These are phyloP conservation scores for Cylindrotheca fusiformis DNA, from an alignment of 108 stramenopile genomes.

Conservation along the genomic window DNA sequence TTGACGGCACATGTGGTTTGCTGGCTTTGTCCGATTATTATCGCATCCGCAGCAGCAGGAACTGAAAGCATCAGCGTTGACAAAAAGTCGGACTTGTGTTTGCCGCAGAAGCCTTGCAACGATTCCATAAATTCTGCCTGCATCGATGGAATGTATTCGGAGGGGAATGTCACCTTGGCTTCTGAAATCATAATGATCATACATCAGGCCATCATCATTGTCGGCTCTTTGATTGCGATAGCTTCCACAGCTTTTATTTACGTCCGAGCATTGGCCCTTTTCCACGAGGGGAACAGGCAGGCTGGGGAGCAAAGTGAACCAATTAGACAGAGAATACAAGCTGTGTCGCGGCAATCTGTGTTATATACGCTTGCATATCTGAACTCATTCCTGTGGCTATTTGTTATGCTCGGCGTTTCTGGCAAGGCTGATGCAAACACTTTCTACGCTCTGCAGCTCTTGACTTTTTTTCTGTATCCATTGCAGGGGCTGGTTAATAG, in stretches of 20 bases:
- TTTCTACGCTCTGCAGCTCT: constrained; percentile 11
- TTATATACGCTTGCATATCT: constrained; percentile 21
- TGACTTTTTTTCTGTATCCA: constrained; percentile 29
- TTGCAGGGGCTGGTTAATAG: constrained; percentile 47
- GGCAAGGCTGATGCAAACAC: not conserved
- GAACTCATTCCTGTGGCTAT: constrained; percentile 23
- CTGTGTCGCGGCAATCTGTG: constrained; percentile 21
- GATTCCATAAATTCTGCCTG: too few species aligned
- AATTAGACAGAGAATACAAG: constrained; percentile 15
- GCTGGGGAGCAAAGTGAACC: too few species aligned
- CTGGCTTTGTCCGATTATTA: constrained; percentile 6
- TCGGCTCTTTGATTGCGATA: too few species aligned
- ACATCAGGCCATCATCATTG: too few species aligned
- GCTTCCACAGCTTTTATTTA: too few species aligned
- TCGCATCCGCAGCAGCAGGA: constrained; percentile 5
- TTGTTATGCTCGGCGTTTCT: not conserved
- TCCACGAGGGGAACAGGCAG: too few species aligned
- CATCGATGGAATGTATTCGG: too few species aligned
- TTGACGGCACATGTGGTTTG: constrained; percentile 8
- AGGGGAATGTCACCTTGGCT: too few species aligned
- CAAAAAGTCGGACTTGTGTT: constrained; percentile 5
- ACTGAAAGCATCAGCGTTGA: not conserved
- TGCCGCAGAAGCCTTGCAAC: too few species aligned
- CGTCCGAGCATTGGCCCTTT: not conserved
- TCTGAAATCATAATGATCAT: too few species aligned